These are phyloP conservation scores for Ophiosphaerella herpotricha DNA, from an alignment of 2,329 filamentous ascomycete genomes.

Conservation along the genomic window DNA sequence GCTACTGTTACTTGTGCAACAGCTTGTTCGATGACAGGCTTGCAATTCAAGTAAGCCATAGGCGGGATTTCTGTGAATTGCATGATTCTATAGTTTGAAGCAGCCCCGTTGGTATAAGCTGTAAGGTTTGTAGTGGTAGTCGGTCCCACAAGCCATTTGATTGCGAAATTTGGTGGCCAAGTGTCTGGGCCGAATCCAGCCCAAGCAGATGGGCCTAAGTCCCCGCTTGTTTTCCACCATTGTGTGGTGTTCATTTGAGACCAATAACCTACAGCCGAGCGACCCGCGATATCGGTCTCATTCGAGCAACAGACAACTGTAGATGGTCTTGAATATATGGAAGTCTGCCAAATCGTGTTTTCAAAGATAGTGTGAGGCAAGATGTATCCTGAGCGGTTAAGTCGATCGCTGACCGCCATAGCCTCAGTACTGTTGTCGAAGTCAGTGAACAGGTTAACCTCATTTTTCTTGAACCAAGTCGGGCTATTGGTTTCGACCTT, in stretches of 20 bases:
- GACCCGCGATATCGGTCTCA: neutral
- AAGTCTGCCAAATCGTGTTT: neutral
- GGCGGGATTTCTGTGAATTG: conserved; percentile 9
- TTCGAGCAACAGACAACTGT: neutral
- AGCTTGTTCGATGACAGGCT: conserved; percentile 14
- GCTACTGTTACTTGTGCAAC: conserved; percentile 13
- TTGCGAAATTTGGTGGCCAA: neutral
- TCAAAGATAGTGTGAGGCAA: neutral
- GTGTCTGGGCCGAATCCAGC: neutral
- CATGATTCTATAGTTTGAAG: neutral
- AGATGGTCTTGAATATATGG: neutral
- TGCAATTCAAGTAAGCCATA: conserved; percentile 14
- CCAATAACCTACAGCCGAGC: neutral
- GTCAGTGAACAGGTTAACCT: neutral
- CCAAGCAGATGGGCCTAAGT: neutral
- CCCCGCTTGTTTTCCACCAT: neutral
- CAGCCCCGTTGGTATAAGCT: too few species aligned
- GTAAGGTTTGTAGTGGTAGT: neutral
- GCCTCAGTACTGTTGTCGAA: neutral
- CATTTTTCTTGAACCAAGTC: neutral
- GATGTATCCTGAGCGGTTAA: neutral
- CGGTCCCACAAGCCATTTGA: conserved; percentile 1
- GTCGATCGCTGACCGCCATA: neutral
- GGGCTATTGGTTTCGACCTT: neutral
- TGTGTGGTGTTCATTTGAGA: neutral